phyloP scores from a whole-genome alignment of 352 stramenopile species.

The Phytopythium kandeliae region DNA sequence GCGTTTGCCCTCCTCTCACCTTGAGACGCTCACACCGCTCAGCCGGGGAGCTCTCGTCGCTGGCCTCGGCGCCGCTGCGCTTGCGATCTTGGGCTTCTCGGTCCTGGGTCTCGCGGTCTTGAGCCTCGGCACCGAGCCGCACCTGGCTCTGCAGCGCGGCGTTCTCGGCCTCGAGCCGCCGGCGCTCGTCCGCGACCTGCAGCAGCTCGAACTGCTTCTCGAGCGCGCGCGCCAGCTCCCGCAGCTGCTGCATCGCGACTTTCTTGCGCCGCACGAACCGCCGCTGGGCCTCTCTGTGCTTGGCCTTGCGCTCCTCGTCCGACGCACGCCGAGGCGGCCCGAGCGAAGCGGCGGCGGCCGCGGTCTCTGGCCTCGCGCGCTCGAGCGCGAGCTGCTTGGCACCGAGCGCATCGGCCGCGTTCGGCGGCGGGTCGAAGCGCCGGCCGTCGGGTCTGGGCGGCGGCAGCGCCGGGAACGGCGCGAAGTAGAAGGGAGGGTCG shows the following conservation, averaged over 20 bases:
- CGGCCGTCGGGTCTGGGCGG: conserved; percentile 9
- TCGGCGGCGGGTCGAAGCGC: conserved; percentile 1
- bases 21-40: conserved; percentile 1
- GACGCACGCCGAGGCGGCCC: conserved; percentile 16
- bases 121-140: conserved; percentile 5
- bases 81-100: too few relatives aligned
- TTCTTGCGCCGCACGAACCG: conserved; percentile 51
- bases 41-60: not conserved
- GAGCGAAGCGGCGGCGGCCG: not conserved
- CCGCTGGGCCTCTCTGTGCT: conserved; percentile 45
- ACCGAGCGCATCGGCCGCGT: not conserved
- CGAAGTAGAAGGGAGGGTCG: conserved; percentile 13
- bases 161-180: conserved; percentile 17
- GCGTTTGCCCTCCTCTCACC: too few relatives aligned
- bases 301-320: conserved; percentile 48
- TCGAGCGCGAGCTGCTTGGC: conserved; percentile 12
- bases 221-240: conserved; percentile 22
- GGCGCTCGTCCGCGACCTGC: conserved; percentile 15
- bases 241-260: conserved; percentile 31
- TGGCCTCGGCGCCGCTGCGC: too few relatives aligned
- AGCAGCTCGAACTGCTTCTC: conserved; percentile 28
- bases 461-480: conserved; percentile 15
- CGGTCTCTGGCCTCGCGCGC: not conserved
- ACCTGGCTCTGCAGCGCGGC: conserved; percentile 16
- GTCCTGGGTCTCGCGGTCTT: not conserved